These are phyloP conservation scores for Lanmaoa rubissima DNA, from an alignment of 768 basidiomycete species.

Conservation along the genomic window DNA sequence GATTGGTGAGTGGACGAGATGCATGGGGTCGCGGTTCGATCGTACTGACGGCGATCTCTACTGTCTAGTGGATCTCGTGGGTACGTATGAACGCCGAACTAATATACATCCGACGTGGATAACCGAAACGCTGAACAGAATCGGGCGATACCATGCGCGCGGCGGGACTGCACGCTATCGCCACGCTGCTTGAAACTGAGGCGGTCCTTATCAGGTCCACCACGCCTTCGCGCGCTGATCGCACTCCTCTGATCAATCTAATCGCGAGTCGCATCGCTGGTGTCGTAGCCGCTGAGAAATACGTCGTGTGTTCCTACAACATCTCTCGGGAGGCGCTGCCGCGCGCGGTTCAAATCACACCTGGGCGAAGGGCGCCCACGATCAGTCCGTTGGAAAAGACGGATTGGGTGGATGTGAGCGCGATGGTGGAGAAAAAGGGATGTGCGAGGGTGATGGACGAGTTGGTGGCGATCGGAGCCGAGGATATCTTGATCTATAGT, in stretches of 20 bases:
- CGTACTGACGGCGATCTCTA: not conserved
- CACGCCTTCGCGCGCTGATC: conserved; percentile 57
- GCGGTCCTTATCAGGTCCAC: conserved; percentile 90
- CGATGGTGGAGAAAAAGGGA: conserved; percentile 85
- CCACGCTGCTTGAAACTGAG: conserved; percentile 81
- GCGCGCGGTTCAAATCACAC: conserved; percentile 70
- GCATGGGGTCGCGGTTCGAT: not conserved
- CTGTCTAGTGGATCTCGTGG: conserved; percentile 71
- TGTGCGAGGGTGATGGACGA: conserved; percentile 87
- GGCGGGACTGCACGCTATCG: conserved; percentile 91
- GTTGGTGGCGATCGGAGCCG: conserved; percentile 77
- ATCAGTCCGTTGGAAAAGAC: conserved; percentile 79
- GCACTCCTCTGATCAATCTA: conserved; percentile 66
- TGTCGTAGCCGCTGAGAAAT: conserved; percentile 83
- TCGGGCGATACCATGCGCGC: conserved; percentile 99
- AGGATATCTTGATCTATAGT: conserved; percentile 87
- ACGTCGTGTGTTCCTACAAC: conserved; percentile 93
- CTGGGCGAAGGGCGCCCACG: conserved; percentile 87
- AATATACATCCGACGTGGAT: not conserved
- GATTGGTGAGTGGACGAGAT: conserved; percentile 60
- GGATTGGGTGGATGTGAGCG: conserved; percentile 88
- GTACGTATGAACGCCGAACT: conserved; percentile 61
- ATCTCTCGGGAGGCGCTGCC: conserved; percentile 62
- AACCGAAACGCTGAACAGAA: conserved; percentile 47
- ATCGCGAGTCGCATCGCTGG: conserved; percentile 89